Evolutionary conservation across 208 protist genomes (phyloP), one percentile per base, ranked within the genome.

Genomic region (Acanthamoeba royreba): DNA sequence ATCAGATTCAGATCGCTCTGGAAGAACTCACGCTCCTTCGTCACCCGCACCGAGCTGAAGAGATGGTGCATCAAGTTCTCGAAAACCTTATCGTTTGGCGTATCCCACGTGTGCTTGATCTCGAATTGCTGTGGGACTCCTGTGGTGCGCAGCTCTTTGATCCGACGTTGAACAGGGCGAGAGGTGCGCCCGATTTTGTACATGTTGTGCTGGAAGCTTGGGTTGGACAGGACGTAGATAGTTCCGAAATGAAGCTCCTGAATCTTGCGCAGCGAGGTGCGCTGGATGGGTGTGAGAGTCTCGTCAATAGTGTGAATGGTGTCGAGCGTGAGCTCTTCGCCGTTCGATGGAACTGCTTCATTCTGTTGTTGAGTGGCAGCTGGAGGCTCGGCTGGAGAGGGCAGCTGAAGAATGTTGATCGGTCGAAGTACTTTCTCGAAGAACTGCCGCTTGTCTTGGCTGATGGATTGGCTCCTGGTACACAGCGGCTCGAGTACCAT

Each of bases 21-120:
- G 74, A 85, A 85, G 74, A 85, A 85, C n/a, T 85, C 74, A 25
- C 74, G 74, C 9, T 85, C 35, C 74, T 85, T 85, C 40, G 11
- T 49, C 74, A 42, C 38, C 45, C 74, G 74, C 74, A 85, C 45
- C 17, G 74, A 46, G 9, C 40, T 25, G 74, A 85, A 85, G 38
- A 85, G 45, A 33, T n/a, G 43, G 74, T 85, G 74, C 74, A 85
- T 85, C 40, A 85, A 25, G 22, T 3, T 1, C 38, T 85, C 74
- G 38, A 85, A 85, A 42, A 85, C 45, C 11, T 9, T 17, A n/a
- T 8, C 9, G 74, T 85, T 17, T 9, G 22, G 7, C 40, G 74
- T 85, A 8, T 7, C 22, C 74, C 74, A 85, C 2, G 11, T 13
- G 45, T 85, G 74, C 74, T 85, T 43, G 35, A 85, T 49, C 11